Percentiles rank a stretch among this genome's conserved stretches.
Evolutionary conservation across 2,329 filamentous ascomycete species (phyloP).

Genomic region (Helotiales sp.): DNA sequence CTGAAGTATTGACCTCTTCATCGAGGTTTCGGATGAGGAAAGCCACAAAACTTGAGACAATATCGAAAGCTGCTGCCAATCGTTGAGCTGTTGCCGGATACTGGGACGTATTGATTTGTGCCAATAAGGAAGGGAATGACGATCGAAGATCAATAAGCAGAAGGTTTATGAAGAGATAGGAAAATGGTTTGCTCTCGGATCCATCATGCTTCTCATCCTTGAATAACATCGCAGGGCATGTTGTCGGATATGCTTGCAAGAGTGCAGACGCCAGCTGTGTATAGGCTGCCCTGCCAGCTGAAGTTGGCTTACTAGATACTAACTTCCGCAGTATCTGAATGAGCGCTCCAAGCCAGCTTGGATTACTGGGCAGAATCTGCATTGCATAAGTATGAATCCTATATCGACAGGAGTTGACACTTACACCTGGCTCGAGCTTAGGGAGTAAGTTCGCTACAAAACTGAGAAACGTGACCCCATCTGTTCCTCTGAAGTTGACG

Average conservation of each 20-base stretch:
- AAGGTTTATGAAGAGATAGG: constrained; percentile 64
- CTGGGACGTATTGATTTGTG: constrained; percentile 53
- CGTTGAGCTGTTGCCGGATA: constrained; percentile 53
- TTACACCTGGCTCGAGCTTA: constrained; percentile 49
- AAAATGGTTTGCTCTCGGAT: constrained; percentile 51
- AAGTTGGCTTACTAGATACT: constrained; percentile 54
- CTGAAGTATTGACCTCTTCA: constrained; percentile 37
- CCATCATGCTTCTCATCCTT: constrained; percentile 35
- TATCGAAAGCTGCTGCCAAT: constrained; percentile 61
- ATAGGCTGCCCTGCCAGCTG: constrained; percentile 56
- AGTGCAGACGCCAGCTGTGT: constrained; percentile 59
- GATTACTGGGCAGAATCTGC: constrained; percentile 49
- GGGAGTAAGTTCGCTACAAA: constrained; percentile 56
- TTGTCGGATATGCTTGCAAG: constrained; percentile 53
- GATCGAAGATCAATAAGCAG: constrained; percentile 65
- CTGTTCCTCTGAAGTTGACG: constrained; percentile 56
- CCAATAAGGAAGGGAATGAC: constrained; percentile 59
- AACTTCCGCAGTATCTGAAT: constrained; percentile 52
- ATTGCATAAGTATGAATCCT: constrained; percentile 6
- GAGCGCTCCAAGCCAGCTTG: constrained; percentile 53
- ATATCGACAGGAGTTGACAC: constrained; percentile 19
- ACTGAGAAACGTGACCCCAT: constrained; percentile 58
- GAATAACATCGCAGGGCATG: constrained; percentile 53
- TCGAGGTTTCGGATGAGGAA: constrained; percentile 56
- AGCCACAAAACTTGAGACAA: constrained; percentile 60